Evolutionary conservation across 2,329 filamentous ascomycete genomes (phyloP).

Genomic region (Lomentospora prolificans): DNA sequence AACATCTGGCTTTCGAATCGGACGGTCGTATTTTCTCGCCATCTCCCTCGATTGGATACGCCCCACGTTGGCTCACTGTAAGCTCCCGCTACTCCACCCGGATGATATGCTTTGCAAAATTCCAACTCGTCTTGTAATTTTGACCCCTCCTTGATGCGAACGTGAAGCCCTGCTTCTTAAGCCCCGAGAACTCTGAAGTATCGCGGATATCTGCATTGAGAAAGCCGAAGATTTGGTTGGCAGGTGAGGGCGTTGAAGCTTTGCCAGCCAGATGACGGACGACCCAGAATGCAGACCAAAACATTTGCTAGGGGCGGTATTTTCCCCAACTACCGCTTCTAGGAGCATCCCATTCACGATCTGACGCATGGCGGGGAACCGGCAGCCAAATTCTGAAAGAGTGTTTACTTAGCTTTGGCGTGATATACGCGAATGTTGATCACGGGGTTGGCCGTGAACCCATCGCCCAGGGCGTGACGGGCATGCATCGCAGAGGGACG

Average conservation of each 20-base stretch:
- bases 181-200: too few relatives aligned
- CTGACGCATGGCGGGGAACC: background rate
- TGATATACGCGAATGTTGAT: too few relatives aligned
- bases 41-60: background rate
- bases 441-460: too few relatives aligned
- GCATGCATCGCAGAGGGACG: too few relatives aligned
- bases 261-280: background rate
- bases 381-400: background rate
- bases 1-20: background rate
- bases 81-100: background rate
- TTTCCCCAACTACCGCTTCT: background rate
- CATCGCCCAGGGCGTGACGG: too few relatives aligned
- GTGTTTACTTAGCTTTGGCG: constrained; percentile 3
- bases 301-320: background rate
- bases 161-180: too few relatives aligned
- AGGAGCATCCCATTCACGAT: background rate
- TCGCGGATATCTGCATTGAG: background rate
- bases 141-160: background rate
- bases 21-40: background rate
- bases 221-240: background rate
- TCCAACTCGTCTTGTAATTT: background rate
- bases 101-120: background rate
- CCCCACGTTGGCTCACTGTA: background rate
- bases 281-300: background rate
- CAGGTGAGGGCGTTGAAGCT: background rate